phyloP scores from a whole-genome alignment of 176 grass and related monocot genomes.

The Aechmea fasciata region DNA sequence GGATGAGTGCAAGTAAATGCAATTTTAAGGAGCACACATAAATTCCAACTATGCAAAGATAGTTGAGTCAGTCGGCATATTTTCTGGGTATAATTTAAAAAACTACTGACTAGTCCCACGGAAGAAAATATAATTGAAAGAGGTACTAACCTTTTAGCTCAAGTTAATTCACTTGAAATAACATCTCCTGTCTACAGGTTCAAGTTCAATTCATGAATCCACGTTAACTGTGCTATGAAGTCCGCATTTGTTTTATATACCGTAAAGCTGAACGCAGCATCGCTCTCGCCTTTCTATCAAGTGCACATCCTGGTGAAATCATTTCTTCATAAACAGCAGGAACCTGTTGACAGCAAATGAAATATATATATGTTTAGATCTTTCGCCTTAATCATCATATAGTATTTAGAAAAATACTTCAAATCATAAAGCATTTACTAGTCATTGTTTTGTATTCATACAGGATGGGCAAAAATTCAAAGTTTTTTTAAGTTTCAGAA shows the following conservation, averaged over 20 bases:
- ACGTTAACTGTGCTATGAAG: constrained; percentile 1
- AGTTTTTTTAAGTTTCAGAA: too few species aligned
- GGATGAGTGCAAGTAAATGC: too few species aligned
- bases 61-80: too few species aligned
- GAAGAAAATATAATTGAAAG: too few species aligned
- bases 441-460: not conserved
- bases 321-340: constrained; percentile 94
- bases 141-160: not conserved
- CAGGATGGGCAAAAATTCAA: not conserved
- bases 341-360: constrained; percentile 40
- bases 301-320: constrained; percentile 78
- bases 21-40: too few species aligned
- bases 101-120: too few species aligned
- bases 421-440: too few species aligned
- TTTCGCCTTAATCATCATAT: not conserved
- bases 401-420: not conserved
- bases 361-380: constrained; percentile 17
- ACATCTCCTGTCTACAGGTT: not conserved
- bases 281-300: constrained; percentile 91
- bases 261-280: constrained; percentile 86
- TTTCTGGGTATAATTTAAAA: too few species aligned
- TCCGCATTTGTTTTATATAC: constrained; percentile 61
- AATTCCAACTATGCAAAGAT: too few species aligned
- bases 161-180: not conserved
- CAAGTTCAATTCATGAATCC: not conserved